These are phyloP conservation scores for Protostelium mycophagum DNA, from an alignment of 78 protist genomes.

Conservation along the genomic window DNA sequence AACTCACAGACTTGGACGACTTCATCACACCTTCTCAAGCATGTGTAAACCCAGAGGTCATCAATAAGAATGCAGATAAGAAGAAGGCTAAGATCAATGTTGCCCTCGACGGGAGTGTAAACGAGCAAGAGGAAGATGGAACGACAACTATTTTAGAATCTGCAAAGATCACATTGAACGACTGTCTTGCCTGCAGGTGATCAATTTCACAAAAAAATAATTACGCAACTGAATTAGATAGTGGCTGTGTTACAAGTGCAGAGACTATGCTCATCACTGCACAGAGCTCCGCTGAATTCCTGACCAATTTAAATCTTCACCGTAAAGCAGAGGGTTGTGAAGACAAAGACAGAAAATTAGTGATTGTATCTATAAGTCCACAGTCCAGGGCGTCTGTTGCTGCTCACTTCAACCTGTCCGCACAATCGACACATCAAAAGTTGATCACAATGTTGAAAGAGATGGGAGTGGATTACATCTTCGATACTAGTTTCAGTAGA, in stretches of 20 bases:
- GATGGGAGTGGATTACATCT: slow-evolving; percentile 27
- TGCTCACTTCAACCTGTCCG: slow-evolving; percentile 32
- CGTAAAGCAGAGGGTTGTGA: background rate
- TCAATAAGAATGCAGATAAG: slow-evolving; percentile 20
- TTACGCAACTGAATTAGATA: background rate
- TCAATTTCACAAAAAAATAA: background rate
- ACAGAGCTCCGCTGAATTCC: slow-evolving; percentile 75
- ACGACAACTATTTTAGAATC: slow-evolving; percentile 16
- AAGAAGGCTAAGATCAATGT: slow-evolving; percentile 14
- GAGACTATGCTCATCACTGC: slow-evolving; percentile 89
- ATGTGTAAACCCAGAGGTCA: slow-evolving; percentile 57
- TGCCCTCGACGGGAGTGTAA: slow-evolving; percentile 32
- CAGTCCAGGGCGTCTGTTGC: slow-evolving; percentile 86
- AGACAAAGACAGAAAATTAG: slow-evolving; percentile 5
- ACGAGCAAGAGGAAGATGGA: slow-evolving; percentile 54
- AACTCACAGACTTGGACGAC: slow-evolving; percentile 85
- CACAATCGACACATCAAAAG: background rate
- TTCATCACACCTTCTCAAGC: slow-evolving; percentile 71
- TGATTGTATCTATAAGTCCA: slow-evolving; percentile 79
- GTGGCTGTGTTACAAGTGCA: slow-evolving; percentile 96
- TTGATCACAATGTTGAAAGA: slow-evolving; percentile 25
- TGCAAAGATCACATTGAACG: slow-evolving; percentile 81
- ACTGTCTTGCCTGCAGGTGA: slow-evolving; percentile 92
- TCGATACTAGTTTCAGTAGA: slow-evolving; percentile 64
- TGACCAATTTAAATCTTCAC: background rate